phyloP scores from a whole-genome alignment of 441 rosid genomes.

The Populus hybrid region DNA sequence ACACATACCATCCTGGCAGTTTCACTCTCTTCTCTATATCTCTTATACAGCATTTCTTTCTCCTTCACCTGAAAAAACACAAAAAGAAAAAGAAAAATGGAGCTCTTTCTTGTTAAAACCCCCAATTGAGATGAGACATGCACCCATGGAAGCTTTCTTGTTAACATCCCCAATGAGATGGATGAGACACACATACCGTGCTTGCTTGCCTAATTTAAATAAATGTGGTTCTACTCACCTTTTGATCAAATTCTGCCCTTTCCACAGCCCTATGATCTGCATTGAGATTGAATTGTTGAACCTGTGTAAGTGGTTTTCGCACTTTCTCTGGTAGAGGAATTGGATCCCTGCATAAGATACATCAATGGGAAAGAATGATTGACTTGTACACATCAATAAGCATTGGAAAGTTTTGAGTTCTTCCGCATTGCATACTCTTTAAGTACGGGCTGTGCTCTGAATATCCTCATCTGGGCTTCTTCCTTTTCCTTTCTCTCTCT shows the following conservation, averaged over 20 bases:
- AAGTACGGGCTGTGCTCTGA: slow-evolving; percentile 75
- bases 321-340: slow-evolving; percentile 84
- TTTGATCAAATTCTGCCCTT: slow-evolving; percentile 91
- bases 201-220: not conserved
- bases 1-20: slow-evolving; percentile 68
- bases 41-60: slow-evolving; percentile 77
- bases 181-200: no score
- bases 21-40: slow-evolving; percentile 93
- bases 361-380: not conserved
- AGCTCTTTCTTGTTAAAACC: not conserved
- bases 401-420: not conserved
- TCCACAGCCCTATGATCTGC: slow-evolving; percentile 70
- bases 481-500: slow-evolving; percentile 65
- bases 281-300: slow-evolving; percentile 70
- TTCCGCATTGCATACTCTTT: slow-evolving; percentile 52
- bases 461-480: slow-evolving; percentile 69
- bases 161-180: no score
- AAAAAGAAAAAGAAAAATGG: not conserved
- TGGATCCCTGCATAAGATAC: slow-evolving; percentile 59
- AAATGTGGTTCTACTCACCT: slow-evolving; percentile 34
- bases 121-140: not conserved
- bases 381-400: not conserved
- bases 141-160: no score
- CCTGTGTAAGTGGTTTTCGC: slow-evolving; percentile 81
- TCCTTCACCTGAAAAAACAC: slow-evolving; percentile 65